Evolutionary conservation across 2,329 filamentous ascomycete species (phyloP).

Genomic region (Xylariaceae sp.): DNA sequence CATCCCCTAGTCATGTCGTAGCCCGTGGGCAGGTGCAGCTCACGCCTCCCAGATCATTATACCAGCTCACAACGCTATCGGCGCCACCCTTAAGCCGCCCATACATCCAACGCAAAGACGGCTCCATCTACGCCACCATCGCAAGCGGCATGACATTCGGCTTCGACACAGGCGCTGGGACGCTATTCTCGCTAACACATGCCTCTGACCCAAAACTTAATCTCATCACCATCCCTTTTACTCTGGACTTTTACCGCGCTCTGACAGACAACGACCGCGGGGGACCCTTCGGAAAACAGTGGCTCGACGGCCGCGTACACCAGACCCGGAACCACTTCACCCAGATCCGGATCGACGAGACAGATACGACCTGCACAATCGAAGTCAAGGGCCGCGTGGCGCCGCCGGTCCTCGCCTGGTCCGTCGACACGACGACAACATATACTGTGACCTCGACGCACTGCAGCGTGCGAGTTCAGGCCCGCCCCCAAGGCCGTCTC

Average conservation of each 20-base stretch:
- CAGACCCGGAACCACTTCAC: constrained; percentile 53
- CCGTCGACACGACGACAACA: constrained; percentile 55
- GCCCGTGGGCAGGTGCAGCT: constrained; percentile 57
- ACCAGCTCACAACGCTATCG: constrained; percentile 35
- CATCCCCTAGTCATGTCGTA: constrained; percentile 56
- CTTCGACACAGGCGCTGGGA: constrained; percentile 52
- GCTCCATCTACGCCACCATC: constrained; percentile 45
- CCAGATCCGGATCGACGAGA: constrained; percentile 41
- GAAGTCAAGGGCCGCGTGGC: constrained; percentile 61
- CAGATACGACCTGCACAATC: constrained; percentile 47
- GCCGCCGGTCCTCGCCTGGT: constrained; percentile 70
- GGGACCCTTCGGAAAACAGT: constrained; percentile 61
- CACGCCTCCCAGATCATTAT: constrained; percentile 42
- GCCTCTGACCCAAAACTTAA: constrained; percentile 41
- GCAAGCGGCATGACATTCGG: constrained; percentile 49
- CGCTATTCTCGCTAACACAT: constrained; percentile 51
- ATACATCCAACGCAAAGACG: constrained; percentile 37
- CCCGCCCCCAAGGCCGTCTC: constrained; percentile 54
- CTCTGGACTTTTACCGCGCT: constrained; percentile 67
- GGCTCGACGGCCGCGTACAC: constrained; percentile 57
- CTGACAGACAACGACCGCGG: constrained; percentile 70
- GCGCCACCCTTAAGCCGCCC: constrained; percentile 22
- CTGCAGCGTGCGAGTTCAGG: constrained; percentile 58
- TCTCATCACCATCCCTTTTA: constrained; percentile 52
- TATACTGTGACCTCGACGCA: constrained; percentile 61